phyloP scores from a whole-genome alignment of 331 rosid species.

The Saraca asoca region DNA sequence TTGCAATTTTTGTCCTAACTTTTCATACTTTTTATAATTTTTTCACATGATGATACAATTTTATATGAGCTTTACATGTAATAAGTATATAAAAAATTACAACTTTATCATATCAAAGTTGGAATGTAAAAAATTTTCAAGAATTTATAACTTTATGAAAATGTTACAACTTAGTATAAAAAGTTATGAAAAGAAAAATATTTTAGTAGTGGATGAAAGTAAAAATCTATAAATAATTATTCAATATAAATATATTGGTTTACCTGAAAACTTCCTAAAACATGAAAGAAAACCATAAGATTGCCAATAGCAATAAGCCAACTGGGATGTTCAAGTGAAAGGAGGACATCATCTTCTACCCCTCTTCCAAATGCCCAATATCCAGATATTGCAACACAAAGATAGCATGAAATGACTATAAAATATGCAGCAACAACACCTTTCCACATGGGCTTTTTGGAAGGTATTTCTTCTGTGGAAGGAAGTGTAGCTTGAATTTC shows the following conservation, averaged over 20 bases:
- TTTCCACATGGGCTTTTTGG: constrained; percentile 68
- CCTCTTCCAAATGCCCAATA: constrained; percentile 64
- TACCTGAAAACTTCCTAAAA: constrained; percentile 76
- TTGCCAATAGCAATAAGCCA: constrained; percentile 66
- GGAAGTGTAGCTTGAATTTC: constrained; percentile 85
- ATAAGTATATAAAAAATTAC: no score
- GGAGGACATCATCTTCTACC: constrained; percentile 65
- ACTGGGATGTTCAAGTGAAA: constrained; percentile 54
- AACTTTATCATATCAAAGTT: no score
- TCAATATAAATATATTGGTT: not conserved
- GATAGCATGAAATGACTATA: constrained; percentile 51
- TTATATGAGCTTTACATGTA: no score
- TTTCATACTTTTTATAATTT: no score
- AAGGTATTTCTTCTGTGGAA: constrained; percentile 54
- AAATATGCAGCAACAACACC: constrained; percentile 55
- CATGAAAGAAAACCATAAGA: constrained; percentile 67
- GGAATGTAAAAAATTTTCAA: no score
- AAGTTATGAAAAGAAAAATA: no score
- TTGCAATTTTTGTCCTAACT: no score
- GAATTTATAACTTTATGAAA: no score
- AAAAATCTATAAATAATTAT: not conserved
- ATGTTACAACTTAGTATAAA: no score
- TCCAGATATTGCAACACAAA: constrained; percentile 53
- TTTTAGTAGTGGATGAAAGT: not conserved
- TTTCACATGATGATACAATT: no score